These are phyloP conservation scores for Cercospora zeae-maydis DNA, from an alignment of 2,329 filamentous ascomycete genomes.

Conservation along the genomic window DNA sequence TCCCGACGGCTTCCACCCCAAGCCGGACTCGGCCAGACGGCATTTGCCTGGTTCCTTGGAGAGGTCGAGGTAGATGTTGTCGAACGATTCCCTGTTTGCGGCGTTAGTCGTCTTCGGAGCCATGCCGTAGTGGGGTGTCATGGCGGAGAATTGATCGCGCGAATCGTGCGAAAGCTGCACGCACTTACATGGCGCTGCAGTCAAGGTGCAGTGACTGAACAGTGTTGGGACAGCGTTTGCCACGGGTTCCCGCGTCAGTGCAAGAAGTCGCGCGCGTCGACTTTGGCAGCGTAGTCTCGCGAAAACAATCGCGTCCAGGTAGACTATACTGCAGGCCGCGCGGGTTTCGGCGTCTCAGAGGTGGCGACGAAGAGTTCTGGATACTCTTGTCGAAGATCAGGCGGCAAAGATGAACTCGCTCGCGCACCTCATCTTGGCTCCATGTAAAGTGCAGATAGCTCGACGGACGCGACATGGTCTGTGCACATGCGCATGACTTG, in stretches of 20 bases:
- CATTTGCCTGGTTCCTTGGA: constrained; percentile 91
- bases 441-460: constrained; percentile 1
- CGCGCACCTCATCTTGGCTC: neutral
- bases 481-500: neutral
- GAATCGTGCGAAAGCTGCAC: neutral
- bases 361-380: neutral
- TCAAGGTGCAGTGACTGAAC: neutral
- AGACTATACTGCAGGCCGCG: neutral
- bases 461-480: neutral
- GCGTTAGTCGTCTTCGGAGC: neutral
- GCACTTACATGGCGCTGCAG: constrained; percentile 7
- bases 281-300: neutral
- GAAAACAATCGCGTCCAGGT: neutral
- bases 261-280: neutral
- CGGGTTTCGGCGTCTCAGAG: neutral
- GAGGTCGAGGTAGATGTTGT: constrained; percentile 93
- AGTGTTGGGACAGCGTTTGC: neutral
- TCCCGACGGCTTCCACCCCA: constrained; percentile 91
- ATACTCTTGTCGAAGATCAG: neutral
- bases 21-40: constrained; percentile 87
- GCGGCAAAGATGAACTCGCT: neutral
- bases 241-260: constrained; percentile 6
- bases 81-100: constrained; percentile 73
- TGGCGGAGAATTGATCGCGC: neutral
- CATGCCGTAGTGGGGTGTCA: neutral